These are phyloP conservation scores for Aureobasidium sp. DNA, from an alignment of 2,329 filamentous ascomycete species.

Conservation along the genomic window DNA sequence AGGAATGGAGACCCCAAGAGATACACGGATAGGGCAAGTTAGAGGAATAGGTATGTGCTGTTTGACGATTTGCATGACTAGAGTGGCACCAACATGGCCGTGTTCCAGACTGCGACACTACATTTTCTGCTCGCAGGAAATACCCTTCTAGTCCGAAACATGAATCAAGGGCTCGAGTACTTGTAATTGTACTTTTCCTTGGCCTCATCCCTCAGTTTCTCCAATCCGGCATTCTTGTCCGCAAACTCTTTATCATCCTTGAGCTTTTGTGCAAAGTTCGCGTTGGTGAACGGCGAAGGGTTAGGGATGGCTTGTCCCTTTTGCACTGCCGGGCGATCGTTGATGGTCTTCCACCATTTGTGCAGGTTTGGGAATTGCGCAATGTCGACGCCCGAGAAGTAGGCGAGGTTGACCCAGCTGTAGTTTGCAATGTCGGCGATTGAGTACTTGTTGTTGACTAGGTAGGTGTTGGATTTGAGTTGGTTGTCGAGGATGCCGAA, in stretches of 20 bases:
- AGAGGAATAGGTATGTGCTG: no score
- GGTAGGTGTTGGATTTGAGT: slow-evolving; percentile 35
- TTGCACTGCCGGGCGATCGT: slow-evolving; percentile 37
- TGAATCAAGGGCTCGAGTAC: slow-evolving; percentile 33
- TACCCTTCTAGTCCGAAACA: neutral
- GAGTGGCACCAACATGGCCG: no score
- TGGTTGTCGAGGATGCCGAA: slow-evolving; percentile 40
- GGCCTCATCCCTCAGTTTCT: slow-evolving; percentile 33
- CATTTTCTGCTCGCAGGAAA: no score
- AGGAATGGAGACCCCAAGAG: neutral
- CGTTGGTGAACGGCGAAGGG: slow-evolving; percentile 37
- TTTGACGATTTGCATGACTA: no score
- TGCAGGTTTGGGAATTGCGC: slow-evolving; percentile 38
- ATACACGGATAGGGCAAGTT: neutral
- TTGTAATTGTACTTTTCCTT: slow-evolving; percentile 43
- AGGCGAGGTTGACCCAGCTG: slow-evolving; percentile 37
- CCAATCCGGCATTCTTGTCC: slow-evolving; percentile 37
- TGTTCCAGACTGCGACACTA: no score
- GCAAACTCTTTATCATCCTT: slow-evolving; percentile 44
- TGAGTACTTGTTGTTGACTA: slow-evolving; percentile 41
- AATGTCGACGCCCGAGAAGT: slow-evolving; percentile 37
- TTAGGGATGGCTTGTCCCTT: slow-evolving; percentile 33
- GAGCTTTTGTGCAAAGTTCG: slow-evolving; percentile 34
- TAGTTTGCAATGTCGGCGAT: slow-evolving; percentile 43
- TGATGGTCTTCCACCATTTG: slow-evolving; percentile 39